Percentiles rank a stretch among this genome's conserved stretches.
Conservation (phyloP, 2,329 filamentous ascomycete species). For the Scortechinia acanthostroma region DNA sequence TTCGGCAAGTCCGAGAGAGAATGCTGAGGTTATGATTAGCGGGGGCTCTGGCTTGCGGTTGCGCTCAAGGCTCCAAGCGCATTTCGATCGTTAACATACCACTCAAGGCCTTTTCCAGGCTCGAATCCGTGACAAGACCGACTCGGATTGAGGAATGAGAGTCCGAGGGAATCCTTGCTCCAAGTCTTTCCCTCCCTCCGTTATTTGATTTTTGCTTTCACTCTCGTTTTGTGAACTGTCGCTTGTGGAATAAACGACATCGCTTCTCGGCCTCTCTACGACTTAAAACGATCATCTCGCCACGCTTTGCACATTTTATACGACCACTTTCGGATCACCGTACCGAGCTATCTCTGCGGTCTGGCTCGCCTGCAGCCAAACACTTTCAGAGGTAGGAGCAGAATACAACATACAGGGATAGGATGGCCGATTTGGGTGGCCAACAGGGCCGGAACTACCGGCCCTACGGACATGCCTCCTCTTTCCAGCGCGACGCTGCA, state of each 20-base stretch:
- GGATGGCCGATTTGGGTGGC: slow-evolving; percentile 1
- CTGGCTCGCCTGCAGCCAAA: too few species aligned
- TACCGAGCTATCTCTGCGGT: too few species aligned
- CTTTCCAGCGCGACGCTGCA: slow-evolving; percentile 49
- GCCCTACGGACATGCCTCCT: neutral
- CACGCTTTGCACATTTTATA: neutral
- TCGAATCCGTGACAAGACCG: too few species aligned
- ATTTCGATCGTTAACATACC: slow-evolving; percentile 13
- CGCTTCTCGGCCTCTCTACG: too few species aligned
- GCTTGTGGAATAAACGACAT: too few species aligned
- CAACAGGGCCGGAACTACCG: slow-evolving; percentile 1
- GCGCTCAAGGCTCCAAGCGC: slow-evolving; percentile 28
- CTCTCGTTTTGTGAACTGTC: too few species aligned
- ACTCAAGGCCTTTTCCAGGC: neutral
- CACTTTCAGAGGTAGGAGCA: too few species aligned
- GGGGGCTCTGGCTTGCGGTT: slow-evolving; percentile 24
- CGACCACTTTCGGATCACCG: too few species aligned
- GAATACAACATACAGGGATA: too few species aligned
- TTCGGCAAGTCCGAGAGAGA: too few species aligned
- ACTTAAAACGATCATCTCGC: neutral
- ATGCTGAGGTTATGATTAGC: slow-evolving; percentile 27
- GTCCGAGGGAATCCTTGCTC: neutral
- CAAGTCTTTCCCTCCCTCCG: neutral
- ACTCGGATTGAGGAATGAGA: neutral
- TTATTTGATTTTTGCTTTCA: neutral